phyloP scores from a whole-genome alignment of 805 yeast genomes.

The Metschnikowia reukaufii region DNA sequence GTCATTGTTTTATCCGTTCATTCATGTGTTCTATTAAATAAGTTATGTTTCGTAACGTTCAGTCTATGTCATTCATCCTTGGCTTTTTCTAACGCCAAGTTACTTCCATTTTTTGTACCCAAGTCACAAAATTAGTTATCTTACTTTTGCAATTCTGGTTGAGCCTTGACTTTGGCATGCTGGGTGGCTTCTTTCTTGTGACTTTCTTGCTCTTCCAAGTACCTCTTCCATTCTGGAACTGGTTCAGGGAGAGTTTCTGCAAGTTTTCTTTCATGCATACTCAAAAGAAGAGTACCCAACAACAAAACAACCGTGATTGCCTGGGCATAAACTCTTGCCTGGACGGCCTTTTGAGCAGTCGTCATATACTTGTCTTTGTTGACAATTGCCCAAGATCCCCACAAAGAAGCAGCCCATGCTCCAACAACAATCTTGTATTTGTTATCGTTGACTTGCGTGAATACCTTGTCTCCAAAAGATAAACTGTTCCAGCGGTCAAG shows the following conservation, averaged over 20 bases:
- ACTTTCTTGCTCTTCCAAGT: slow-evolving; percentile 26
- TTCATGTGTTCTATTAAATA: no score
- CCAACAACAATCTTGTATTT: slow-evolving; percentile 68
- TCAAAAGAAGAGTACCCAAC: slow-evolving; percentile 65
- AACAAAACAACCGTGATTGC: slow-evolving; percentile 71
- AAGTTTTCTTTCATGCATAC: slow-evolving; percentile 62
- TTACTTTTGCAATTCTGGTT: background rate
- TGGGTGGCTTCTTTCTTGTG: background rate
- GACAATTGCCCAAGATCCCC: slow-evolving; percentile 73
- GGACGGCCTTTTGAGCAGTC: slow-evolving; percentile 75
- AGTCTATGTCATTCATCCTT: background rate
- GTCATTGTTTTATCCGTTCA: no score
- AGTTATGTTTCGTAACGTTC: background rate
- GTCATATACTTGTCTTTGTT: slow-evolving; percentile 75
- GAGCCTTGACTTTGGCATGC: background rate
- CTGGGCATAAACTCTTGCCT: slow-evolving; percentile 91
- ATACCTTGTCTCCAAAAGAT: slow-evolving; percentile 48
- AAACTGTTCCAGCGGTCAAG: slow-evolving; percentile 52
- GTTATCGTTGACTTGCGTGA: slow-evolving; percentile 50
- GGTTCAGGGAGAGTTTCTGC: slow-evolving; percentile 36
- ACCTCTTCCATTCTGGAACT: slow-evolving; percentile 38
- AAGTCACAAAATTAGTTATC: background rate
- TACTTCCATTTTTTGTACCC: background rate
- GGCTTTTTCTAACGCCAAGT: no score
- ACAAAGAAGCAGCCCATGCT: slow-evolving; percentile 79